Base-by-base conservation (phyloP, 1,284 basidiomycete species). In the Gomphus bonarii region DNA sequence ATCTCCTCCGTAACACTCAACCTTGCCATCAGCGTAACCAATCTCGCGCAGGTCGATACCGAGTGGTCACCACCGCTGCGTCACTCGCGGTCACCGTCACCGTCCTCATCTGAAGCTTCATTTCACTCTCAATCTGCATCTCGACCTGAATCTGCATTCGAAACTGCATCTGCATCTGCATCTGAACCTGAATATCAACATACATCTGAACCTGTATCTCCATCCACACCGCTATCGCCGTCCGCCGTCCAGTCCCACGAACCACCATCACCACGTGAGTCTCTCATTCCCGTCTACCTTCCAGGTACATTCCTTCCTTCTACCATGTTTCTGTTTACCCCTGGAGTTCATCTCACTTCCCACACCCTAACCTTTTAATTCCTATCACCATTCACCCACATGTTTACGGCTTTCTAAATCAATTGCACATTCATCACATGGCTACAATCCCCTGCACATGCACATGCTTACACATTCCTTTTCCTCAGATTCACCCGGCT, bases 1-100 rank as follows among this genome's bases (percentile, higher is more conserved):
- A 68, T 79, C 46, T 69, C 73, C 8, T 18, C 35, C 7, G 38
- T 35, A 18, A 44, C 49, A 6, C 46, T 57, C 18, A 57, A 57
- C 28, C 3, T 57, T 12, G 55, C 55, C 14, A 20, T 51, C 14
- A 57, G 51, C 30, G 31, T 43, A 5, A 57, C 55, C 12, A 47
- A 47, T 16, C 20, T 33, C 22, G 55, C n/a, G 1, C 33, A 40
- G 10, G 47, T 48, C 22, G 28, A 48, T 55, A 22, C 55, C 33
- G 12, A 31, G n/a, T 50, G 47, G 28, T 40, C 42, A 18, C 48
- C 48, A 11, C 54, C 54, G 25, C 31, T 4, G 31, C 31, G 31
- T 33, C 31, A 35, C 33, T 35, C 4, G 12, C 12, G 8, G 12
- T 2, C 20, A 11, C 18, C 40, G 9, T 12, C 43, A 6, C 20